Percentiles rank a stretch among this genome's conserved stretches.
These are phyloP conservation scores for Colletotrichum sansevieriae DNA, from an alignment of 2,329 filamentous ascomycete species.

Conservation along the genomic window DNA sequence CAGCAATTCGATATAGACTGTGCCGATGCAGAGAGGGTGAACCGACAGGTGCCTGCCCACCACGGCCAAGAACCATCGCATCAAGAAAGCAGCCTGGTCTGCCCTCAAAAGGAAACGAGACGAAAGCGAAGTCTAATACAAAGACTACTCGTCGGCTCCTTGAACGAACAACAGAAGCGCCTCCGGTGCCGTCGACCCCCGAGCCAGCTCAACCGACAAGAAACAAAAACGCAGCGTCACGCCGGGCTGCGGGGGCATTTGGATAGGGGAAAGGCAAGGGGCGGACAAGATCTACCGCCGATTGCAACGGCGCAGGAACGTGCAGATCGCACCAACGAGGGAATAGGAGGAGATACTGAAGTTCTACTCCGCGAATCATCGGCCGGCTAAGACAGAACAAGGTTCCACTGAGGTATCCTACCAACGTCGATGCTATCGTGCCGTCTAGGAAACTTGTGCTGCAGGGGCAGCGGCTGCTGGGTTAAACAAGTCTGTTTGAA, in stretches of 20 bases:
- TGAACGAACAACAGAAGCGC: neutral
- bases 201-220: conserved; percentile 13
- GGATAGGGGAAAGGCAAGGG: conserved; percentile 16
- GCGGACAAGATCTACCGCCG: conserved; percentile 27
- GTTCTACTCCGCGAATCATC: conserved; percentile 13
- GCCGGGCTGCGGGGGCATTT: conserved; percentile 22
- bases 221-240: conserved; percentile 20
- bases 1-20: neutral
- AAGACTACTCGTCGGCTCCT: neutral
- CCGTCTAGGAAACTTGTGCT: conserved; percentile 25
- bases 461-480: conserved; percentile 37
- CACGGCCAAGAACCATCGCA: neutral
- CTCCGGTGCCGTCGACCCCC: conserved; percentile 21
- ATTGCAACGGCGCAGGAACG: conserved; percentile 30
- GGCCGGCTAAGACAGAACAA: neutral
- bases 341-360: conserved; percentile 20
- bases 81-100: neutral
- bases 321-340: conserved; percentile 18
- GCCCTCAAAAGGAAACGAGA: neutral
- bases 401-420: conserved; percentile 22
- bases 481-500: conserved; percentile 22
- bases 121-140: neutral
- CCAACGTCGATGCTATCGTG: conserved; percentile 17
- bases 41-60: neutral
- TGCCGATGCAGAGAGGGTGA: neutral